Base-by-base conservation (phyloP, 768 basidiomycete genomes). In the Naematelia encephala region DNA sequence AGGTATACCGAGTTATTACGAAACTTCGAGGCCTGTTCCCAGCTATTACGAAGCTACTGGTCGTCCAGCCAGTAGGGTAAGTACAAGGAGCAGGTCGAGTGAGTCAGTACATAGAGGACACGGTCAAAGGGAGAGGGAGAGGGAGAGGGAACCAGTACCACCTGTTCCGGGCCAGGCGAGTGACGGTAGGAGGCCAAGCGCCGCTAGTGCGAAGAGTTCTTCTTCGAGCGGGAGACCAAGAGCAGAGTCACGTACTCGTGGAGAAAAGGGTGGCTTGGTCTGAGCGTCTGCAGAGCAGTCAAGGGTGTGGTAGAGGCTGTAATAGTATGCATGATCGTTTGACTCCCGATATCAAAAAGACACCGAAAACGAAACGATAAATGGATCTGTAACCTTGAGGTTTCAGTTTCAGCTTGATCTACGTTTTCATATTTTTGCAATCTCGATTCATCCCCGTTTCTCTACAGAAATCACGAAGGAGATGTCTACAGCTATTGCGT, bases 1-100 rank as follows among this genome's bases (percentile, higher is more conserved):
- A 2, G 47, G 43, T 23, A 52, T 39, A 19, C 54, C 52, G 13
- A 51, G 48, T 4, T 53, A 21, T 16, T 59, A 59, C 28, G 51
- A 51, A 25, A 42, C 57, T 14, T 51, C 34, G 16, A 8, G 34
- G 34, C 34, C 34, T 16, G 34, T 39, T 8, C 34, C 34, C 8
- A 39, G 34, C 34, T 39, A 39, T 16, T 50, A 13, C 13, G 27
- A 26, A 27, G 22, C 22, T 21, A 27, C 49, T 21, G 49, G 27
- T 14, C 46, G n/a, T 8, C 46, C 46, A 19, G 46, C 46, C 8
- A 39, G 34, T 39, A 8, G 34, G 34, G 16, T 39, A 16, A 39
- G 34, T 16, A 39, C 34, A 39, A 39, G 16, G 34, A 39, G 34
- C 34, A 8, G 34, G 34, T 39, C 34, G 34, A 39, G 16, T 16